Conservation (phyloP, 768 basidiomycete species). For the Phylloporus sp. region DNA sequence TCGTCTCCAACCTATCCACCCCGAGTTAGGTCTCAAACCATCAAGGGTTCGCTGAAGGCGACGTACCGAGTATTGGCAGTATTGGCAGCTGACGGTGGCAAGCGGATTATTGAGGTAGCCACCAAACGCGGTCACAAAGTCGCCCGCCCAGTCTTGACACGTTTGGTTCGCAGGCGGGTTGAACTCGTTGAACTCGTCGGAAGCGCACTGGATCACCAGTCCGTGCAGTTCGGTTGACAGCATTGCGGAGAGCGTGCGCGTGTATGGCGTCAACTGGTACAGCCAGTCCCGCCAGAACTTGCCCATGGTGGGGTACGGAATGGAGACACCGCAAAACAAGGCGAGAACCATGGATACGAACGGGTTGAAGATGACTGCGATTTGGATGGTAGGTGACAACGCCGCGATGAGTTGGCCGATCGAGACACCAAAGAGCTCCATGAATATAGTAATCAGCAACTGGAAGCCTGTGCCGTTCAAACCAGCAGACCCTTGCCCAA, state of each 20-base stretch:
- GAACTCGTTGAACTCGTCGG: slow-evolving; percentile 69
- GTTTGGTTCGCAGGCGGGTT: slow-evolving; percentile 71
- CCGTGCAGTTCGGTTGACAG: slow-evolving; percentile 76
- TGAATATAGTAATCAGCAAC: slow-evolving; percentile 64
- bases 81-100: slow-evolving; percentile 60
- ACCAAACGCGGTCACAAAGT: slow-evolving; percentile 57
- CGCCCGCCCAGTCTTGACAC: slow-evolving; percentile 64
- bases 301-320: slow-evolving; percentile 61
- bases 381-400: slow-evolving; percentile 70
- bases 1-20: slow-evolving; percentile 53
- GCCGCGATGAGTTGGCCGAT: slow-evolving; percentile 74
- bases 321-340: slow-evolving; percentile 79
- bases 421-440: slow-evolving; percentile 70
- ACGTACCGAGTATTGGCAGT: slow-evolving; percentile 59
- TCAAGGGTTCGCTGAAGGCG: background rate
- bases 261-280: slow-evolving; percentile 70
- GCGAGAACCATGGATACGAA: slow-evolving; percentile 62
- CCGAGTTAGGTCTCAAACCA: background rate
- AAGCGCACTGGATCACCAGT: slow-evolving; percentile 57
- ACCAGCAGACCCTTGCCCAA: slow-evolving; percentile 60
- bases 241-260: slow-evolving; percentile 66
- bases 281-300: slow-evolving; percentile 77
- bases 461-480: slow-evolving; percentile 67
- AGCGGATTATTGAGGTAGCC: slow-evolving; percentile 73
- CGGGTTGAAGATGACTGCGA: slow-evolving; percentile 79